Conservation (phyloP, 1,284 basidiomycete genomes). For the Apiotrichum sp. region DNA sequence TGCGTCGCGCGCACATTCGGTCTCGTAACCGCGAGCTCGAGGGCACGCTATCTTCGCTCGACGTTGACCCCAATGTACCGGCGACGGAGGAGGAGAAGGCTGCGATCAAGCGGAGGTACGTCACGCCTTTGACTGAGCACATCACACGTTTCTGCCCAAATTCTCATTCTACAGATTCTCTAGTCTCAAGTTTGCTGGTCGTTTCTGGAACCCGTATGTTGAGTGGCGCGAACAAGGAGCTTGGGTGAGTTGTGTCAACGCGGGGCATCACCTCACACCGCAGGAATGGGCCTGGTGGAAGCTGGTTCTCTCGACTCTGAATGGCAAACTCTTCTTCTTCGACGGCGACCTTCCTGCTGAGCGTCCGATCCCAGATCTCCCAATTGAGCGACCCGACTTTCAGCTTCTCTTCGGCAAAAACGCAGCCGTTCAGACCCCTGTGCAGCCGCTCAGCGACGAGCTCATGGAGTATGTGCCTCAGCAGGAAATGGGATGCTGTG, state of each 20-base stretch:
- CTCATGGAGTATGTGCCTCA: not conserved
- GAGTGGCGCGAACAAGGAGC: slow-evolving; percentile 53
- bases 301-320: slow-evolving; percentile 37
- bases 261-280: not conserved
- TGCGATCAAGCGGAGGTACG: slow-evolving; percentile 43
- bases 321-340: slow-evolving; percentile 39
- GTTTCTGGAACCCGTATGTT: slow-evolving; percentile 48
- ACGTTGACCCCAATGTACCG: slow-evolving; percentile 6
- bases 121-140: not conserved
- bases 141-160: not conserved
- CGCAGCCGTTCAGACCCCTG: slow-evolving; percentile 1
- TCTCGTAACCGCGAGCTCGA: slow-evolving; percentile 25
- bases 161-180: slow-evolving; percentile 24
- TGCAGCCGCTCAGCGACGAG: not conserved
- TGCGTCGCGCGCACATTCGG: slow-evolving; percentile 37
- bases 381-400: slow-evolving; percentile 39
- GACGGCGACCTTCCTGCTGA: slow-evolving; percentile 36
- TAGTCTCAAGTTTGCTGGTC: slow-evolving; percentile 37
- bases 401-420: slow-evolving; percentile 30
- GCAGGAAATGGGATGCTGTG: not conserved
- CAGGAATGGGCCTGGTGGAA: slow-evolving; percentile 46
- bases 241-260: slow-evolving; percentile 29
- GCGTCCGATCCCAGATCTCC: slow-evolving; percentile 38
- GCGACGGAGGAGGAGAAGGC: slow-evolving; percentile 43
- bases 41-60: slow-evolving; percentile 19